Evolutionary conservation across 2,329 filamentous ascomycete genomes (phyloP).

Genomic region (Lasiodiplodia sp.): DNA sequence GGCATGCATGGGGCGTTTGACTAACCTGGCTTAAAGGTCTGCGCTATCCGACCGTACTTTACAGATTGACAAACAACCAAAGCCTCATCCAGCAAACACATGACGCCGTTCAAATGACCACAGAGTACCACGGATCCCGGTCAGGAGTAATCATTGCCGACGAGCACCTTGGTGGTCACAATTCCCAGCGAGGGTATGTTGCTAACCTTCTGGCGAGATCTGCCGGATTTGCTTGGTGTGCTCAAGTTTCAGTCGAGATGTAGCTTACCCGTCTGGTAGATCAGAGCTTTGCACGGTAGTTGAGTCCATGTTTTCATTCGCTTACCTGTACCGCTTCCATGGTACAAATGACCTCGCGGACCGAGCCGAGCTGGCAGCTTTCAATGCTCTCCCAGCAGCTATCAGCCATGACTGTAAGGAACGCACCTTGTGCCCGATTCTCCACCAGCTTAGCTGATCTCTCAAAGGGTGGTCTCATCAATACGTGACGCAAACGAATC

Average conservation of each 20-base stretch:
- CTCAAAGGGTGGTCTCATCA: constrained; percentile 55
- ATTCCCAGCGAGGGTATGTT: too few species aligned
- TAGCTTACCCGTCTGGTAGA: constrained; percentile 43
- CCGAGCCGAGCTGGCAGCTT: constrained; percentile 54
- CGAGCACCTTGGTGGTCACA: too few species aligned
- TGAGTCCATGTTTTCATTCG: constrained; percentile 44
- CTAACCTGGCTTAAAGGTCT: not conserved
- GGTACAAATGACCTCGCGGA: constrained; percentile 53
- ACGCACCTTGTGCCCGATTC: too few species aligned
- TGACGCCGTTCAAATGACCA: too few species aligned
- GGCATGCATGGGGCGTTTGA: too few species aligned
- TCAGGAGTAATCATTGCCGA: too few species aligned
- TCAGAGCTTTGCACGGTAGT: constrained; percentile 49
- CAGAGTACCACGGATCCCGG: too few species aligned
- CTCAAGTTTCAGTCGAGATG: too few species aligned
- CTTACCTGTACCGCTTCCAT: constrained; percentile 44
- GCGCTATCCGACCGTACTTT: constrained; percentile 36
- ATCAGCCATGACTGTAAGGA: constrained; percentile 51
- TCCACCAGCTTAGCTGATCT: too few species aligned
- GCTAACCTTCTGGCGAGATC: too few species aligned
- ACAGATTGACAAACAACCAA: constrained; percentile 35
- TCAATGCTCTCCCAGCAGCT: constrained; percentile 59
- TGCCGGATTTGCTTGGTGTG: too few species aligned
- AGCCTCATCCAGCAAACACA: too few species aligned
- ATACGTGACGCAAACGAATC: constrained; percentile 59